A percentile compares a stretch with the other conserved stretches of the same genome.
phyloP scores from a whole-genome alignment of 805 yeast genomes.

The Danielia oregonensis region DNA sequence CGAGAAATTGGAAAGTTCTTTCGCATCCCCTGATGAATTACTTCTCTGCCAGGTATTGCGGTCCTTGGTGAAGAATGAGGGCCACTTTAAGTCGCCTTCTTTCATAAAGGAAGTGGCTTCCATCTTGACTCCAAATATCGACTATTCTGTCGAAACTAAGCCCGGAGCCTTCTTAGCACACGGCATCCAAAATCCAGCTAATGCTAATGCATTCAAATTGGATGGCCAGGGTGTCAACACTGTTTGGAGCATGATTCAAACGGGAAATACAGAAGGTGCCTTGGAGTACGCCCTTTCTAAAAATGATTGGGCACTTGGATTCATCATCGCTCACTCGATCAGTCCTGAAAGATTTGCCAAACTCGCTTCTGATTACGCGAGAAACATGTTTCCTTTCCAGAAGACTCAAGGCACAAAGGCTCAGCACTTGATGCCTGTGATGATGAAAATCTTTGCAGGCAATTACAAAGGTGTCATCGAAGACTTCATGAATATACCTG shows the following conservation, averaged over 20 bases:
- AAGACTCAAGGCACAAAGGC: conserved; percentile 34
- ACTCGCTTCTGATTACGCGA: conserved; percentile 55
- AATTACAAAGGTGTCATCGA: conserved; percentile 50
- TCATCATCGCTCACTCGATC: conserved; percentile 62
- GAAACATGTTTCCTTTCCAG: conserved; percentile 43
- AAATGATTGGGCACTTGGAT: conserved; percentile 74
- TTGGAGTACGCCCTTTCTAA: conserved; percentile 56
- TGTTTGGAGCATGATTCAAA: conserved; percentile 41
- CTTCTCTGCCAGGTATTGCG: conserved; percentile 31
- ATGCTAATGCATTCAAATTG: conserved; percentile 39
- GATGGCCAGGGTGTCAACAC: conserved; percentile 34
- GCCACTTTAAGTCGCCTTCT: conserved; percentile 23
- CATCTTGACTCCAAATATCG: conserved; percentile 41
- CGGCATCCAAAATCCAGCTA: conserved; percentile 10
- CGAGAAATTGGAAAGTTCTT: conserved; percentile 7
- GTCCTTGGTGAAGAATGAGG: conserved; percentile 27
- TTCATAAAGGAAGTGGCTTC: conserved; percentile 31
- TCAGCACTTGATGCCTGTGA: conserved; percentile 46
- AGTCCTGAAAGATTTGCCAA: conserved; percentile 59
- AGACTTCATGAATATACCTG: conserved; percentile 40
- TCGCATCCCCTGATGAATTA: conserved; percentile 18
- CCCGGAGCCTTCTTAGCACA: conserved; percentile 3
- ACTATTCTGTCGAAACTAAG: conserved; percentile 24
- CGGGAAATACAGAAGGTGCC: conserved; percentile 68
- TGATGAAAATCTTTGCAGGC: conserved; percentile 65